These are phyloP conservation scores for Eucalyptus cloeziana DNA, from an alignment of 345 rosid genomes.

Conservation along the genomic window DNA sequence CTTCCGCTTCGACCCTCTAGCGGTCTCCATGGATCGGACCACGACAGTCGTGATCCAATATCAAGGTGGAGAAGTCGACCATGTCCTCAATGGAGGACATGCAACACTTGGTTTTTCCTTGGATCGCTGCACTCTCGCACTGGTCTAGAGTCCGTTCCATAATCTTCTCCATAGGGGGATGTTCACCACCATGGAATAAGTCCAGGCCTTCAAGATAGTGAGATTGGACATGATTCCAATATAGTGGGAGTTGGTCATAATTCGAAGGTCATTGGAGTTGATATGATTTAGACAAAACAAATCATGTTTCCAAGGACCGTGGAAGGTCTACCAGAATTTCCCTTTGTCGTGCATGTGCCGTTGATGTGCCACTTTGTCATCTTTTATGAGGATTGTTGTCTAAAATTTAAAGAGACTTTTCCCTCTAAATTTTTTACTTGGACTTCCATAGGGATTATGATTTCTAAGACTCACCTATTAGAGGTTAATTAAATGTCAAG, in stretches of 20 bases:
- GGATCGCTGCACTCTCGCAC: neutral
- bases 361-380: neutral
- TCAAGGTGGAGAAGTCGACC: constrained; percentile 22
- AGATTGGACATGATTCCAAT: neutral
- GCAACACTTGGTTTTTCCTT: constrained; percentile 28
- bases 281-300: neutral
- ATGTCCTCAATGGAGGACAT: constrained; percentile 26
- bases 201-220: neutral
- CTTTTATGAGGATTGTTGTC: neutral
- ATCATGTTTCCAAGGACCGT: accelerated
- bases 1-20: neutral
- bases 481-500: neutral
- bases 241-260: neutral
- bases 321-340: neutral
- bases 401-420: neutral
- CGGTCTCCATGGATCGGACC: neutral
- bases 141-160: neutral
- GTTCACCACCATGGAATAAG: neutral
- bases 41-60: neutral
- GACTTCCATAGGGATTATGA: neutral
- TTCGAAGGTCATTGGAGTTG: neutral
- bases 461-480: neutral
- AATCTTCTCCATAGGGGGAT: neutral
- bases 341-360: neutral
- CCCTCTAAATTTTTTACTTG: neutral